phyloP scores from a whole-genome alignment of 2,329 filamentous ascomycete genomes.

The Penicillium sp. region DNA sequence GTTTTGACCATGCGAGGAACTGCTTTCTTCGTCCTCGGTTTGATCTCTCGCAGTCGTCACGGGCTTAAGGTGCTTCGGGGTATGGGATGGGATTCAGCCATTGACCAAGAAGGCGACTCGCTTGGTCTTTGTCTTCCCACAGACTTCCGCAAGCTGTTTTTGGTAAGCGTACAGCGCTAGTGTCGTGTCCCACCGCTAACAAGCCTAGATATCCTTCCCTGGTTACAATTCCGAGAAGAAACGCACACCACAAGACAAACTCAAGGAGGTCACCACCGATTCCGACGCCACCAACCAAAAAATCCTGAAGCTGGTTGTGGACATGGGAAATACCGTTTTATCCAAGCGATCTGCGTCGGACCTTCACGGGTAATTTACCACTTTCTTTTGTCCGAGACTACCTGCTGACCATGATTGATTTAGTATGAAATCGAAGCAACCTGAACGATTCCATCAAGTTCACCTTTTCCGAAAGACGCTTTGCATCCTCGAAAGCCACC shows the following conservation, averaged over 20 bases:
- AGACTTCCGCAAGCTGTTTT: slow-evolving; percentile 75
- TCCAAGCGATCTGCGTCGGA: slow-evolving; percentile 85
- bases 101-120: slow-evolving; percentile 77
- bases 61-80: slow-evolving; percentile 89
- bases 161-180: slow-evolving; percentile 51
- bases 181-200: slow-evolving; percentile 11
- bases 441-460: slow-evolving; percentile 71
- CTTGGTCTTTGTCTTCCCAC: slow-evolving; percentile 85
- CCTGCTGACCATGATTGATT: slow-evolving; percentile 28
- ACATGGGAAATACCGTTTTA: slow-evolving; percentile 89
- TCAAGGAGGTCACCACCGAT: slow-evolving; percentile 62
- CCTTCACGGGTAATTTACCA: slow-evolving; percentile 56
- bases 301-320: slow-evolving; percentile 80
- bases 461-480: slow-evolving; percentile 83
- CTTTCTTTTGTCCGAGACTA: neutral
- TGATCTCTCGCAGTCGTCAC: slow-evolving; percentile 89
- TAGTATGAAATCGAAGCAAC: slow-evolving; percentile 74
- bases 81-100: slow-evolving; percentile 89
- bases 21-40: slow-evolving; percentile 90
- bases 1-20: slow-evolving; percentile 93
- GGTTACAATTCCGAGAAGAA: slow-evolving; percentile 44
- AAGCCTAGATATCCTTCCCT: slow-evolving; percentile 38
- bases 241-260: slow-evolving; percentile 44
- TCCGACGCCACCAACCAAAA: slow-evolving; percentile 65
- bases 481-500: slow-evolving; percentile 80